Percentiles rank a stretch among this genome's conserved stretches.
phyloP scores from a whole-genome alignment of 805 yeast genomes.

The Kregervanrija delftensis region DNA sequence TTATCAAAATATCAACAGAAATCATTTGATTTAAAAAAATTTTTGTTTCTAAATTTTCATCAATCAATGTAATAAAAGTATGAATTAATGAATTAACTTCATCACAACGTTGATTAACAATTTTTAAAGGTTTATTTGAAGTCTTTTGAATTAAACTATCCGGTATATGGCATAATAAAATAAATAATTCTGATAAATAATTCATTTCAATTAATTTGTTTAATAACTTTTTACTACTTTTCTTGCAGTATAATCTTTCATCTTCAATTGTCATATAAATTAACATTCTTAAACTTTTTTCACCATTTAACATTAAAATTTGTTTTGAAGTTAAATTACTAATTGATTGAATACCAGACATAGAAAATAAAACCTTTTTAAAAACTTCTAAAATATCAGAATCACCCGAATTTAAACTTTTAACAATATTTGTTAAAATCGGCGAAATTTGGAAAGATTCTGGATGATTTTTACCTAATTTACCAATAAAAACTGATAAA shows the following conservation, averaged over 20 bases:
- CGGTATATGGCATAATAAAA: slow-evolving; percentile 49
- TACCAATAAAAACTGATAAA: slow-evolving; percentile 70
- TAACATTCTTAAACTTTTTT: slow-evolving; percentile 44
- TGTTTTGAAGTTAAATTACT: slow-evolving; percentile 63
- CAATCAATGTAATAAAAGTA: slow-evolving; percentile 53
- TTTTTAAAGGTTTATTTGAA: slow-evolving; percentile 49
- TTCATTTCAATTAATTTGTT: slow-evolving; percentile 36
- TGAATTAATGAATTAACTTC: slow-evolving; percentile 63
- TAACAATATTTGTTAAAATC: slow-evolving; percentile 50
- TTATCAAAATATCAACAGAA: slow-evolving; percentile 34
- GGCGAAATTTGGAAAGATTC: slow-evolving; percentile 53
- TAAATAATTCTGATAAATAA: slow-evolving; percentile 54
- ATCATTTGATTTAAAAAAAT: slow-evolving; percentile 31
- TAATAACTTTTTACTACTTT: slow-evolving; percentile 47
- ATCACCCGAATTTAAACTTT: slow-evolving; percentile 55
- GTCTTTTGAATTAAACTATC: slow-evolving; percentile 29
- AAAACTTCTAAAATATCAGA: slow-evolving; percentile 56
- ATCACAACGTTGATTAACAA: slow-evolving; percentile 65
- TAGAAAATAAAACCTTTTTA: slow-evolving; percentile 56
- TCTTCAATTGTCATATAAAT: slow-evolving; percentile 58
- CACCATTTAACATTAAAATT: slow-evolving; percentile 59
- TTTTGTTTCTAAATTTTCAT: slow-evolving; percentile 37
- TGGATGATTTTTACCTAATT: slow-evolving; percentile 50
- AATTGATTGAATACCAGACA: slow-evolving; percentile 74
- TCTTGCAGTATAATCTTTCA: slow-evolving; percentile 38